These are phyloP conservation scores for Alternaria panax DNA, from an alignment of 2,329 filamentous ascomycete species.

Conservation along the genomic window DNA sequence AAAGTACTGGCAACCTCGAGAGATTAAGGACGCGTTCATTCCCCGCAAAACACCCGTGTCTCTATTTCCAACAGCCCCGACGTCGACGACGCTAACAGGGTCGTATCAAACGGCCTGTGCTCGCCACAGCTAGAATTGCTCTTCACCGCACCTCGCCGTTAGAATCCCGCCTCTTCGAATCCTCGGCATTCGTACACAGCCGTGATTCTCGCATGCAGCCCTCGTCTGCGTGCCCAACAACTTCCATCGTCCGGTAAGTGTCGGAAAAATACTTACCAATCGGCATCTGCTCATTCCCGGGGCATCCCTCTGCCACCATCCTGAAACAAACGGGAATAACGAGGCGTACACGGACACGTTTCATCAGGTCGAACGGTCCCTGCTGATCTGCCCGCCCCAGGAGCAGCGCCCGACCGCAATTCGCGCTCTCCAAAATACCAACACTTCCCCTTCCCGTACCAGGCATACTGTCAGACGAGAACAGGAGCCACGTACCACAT, in stretches of 20 bases:
- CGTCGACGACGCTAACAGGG: neutral
- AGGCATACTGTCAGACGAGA: conserved; percentile 12
- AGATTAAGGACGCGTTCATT: conserved; percentile 21
- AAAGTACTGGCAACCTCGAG: conserved; percentile 10
- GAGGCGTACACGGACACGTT: conserved; percentile 26
- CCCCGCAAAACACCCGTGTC: conserved; percentile 12
- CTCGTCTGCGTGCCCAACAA: neutral
- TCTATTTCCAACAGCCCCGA: conserved; percentile 1
- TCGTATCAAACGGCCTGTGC: neutral
- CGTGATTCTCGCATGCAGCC: neutral
- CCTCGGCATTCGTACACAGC: neutral
- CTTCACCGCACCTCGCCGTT: neutral
- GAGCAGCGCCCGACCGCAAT: conserved; percentile 12
- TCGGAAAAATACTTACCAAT: conserved; percentile 3
- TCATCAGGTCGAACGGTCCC: conserved; percentile 32
- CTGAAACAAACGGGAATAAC: conserved; percentile 33
- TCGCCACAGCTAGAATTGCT: neutral
- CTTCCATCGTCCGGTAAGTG: neutral
- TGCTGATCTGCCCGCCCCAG: conserved; percentile 21
- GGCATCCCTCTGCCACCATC: conserved; percentile 15
- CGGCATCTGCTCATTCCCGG: conserved; percentile 3
- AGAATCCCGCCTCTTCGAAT: neutral
- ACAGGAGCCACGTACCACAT: conserved; percentile 7
- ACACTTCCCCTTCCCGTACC: neutral
- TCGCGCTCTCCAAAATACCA: conserved; percentile 13